Base-by-base conservation (phyloP, 2,329 filamentous ascomycete genomes). In the Alternaria arbusti region DNA sequence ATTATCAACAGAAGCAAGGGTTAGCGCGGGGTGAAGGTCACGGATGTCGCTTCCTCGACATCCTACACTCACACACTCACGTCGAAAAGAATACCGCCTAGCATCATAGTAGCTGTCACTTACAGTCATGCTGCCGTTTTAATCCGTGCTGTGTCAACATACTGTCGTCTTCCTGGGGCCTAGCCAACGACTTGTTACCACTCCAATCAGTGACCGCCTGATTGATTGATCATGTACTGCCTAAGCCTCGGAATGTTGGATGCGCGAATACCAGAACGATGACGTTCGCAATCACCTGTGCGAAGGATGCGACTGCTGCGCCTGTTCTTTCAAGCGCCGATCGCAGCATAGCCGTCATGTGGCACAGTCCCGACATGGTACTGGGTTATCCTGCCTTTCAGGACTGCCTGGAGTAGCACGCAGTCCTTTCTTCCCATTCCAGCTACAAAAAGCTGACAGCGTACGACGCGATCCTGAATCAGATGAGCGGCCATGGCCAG, bases 401-500 rank as follows among this genome's bases (percentile, higher is more conserved):
- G 23, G 6, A 6, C 32, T 36, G 32, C 32, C 32, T n/a, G 3
- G 0, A 9, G 4, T 36, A 36, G 7, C 32, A 36, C 7, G 15
- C 15, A n/a, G 10, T 28, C 3, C 32, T 36, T 36, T 15, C 30
- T 0, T 8, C 6, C n/a, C n/a, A n/a, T n/a, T n/a, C n/a, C n/a
- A n/a, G 13, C 13, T 2, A 3, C 30, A 5, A 6, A 3, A 8
- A 15, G 3, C 3, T 36, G 32, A 36, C 13, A n/a, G 32, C 7
- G n/a, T 36, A 36, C 6, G 32, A 36, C n/a, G 13, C 13, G 1
- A 1, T 1, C 13, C 8, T 1, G 3, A 0, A 36, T 0, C 0
- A 36, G 13, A 15, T n/a, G 7, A 36, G 32, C 7, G n/a, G 32
- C 1, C 8, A 36, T 36, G 32, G 3, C 32, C 15, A n/a, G 5